Evolutionary conservation across 2,329 filamentous ascomycete species (phyloP), one percentile per base, ranked within the genome.

Genomic region (Chalara sp.): DNA sequence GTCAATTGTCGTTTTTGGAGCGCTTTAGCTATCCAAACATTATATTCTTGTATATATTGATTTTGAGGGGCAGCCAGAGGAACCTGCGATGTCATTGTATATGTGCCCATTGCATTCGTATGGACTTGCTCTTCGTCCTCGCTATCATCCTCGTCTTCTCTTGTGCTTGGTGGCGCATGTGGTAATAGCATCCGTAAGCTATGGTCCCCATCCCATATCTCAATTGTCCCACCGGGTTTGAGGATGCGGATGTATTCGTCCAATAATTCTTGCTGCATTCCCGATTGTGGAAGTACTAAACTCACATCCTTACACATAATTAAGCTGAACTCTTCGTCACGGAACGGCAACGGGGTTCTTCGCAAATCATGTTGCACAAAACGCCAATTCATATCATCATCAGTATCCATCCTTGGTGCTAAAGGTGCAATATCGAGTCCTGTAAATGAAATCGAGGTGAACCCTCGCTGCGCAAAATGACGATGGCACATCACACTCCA

Each of bases 401-500:
- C 77, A 4, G 74, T 73, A 60, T 76, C 71, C 58, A 84, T 65
- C 58, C 83, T 77, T 33, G 80, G 78, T 6, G 86, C 83, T 29
- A 92, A 67, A 5, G 87, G 84, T 6, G 87, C 86, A 50, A 95
- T 81, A 64, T 96, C 90, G 40, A 96, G 69, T 1, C 90, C 91
- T 0, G 86, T 88, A 64, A 95, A 96, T 5, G 81, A 80, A 28
- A 95, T 83, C 53, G 83, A 76, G 5, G 76, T 70, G 63, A 86
- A 78, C 11, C 89, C 89, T 50, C 79, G 75, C 46, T 80, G 76
- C 51, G 79, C 76, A 64, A 91, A 89, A 68, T 88, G 86, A 35
- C 88, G 81, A 67, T 95, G 86, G 66, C 89, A 95, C 73, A 89
- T 83, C 69, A 87, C 85, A 60, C 87, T 91, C 91, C 91, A 96